Evolutionary conservation across 352 stramenopile genomes (phyloP).

Genomic region (Phytophthora sojae): DNA sequence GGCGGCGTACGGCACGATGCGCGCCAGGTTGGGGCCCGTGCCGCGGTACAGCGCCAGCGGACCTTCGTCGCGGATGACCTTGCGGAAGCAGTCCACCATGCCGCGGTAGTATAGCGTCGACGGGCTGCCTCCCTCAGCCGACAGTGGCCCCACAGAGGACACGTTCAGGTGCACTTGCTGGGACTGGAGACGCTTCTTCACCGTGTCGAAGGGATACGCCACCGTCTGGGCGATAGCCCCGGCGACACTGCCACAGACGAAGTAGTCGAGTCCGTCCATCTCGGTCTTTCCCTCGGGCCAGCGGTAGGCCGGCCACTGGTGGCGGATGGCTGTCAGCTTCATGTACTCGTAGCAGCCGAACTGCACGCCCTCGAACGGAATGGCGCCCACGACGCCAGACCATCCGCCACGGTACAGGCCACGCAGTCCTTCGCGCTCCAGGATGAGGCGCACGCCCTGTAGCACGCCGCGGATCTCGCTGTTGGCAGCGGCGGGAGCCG

Average conservation of each 20-base stretch:
- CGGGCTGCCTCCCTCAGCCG: slow-evolving; percentile 30
- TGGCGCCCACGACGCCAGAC: slow-evolving; percentile 71
- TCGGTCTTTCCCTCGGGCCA: slow-evolving; percentile 74
- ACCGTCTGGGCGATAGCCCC: slow-evolving; percentile 83
- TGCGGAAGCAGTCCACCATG: slow-evolving; percentile 80
- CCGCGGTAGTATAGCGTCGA: slow-evolving; percentile 60
- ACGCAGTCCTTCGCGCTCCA: slow-evolving; percentile 65
- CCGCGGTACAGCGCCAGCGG: slow-evolving; percentile 75
- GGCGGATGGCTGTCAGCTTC: slow-evolving; percentile 54
- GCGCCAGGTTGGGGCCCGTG: slow-evolving; percentile 79
- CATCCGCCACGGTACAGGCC: slow-evolving; percentile 78
- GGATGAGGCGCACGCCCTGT: slow-evolving; percentile 68
- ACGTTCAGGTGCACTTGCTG: slow-evolving; percentile 45
- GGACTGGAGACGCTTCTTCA: slow-evolving; percentile 85
- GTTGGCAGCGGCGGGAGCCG: slow-evolving; percentile 33
- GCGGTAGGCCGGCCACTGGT: slow-evolving; percentile 66
- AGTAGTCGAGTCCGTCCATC: slow-evolving; percentile 79
- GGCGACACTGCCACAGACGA: slow-evolving; percentile 77
- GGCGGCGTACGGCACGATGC: slow-evolving; percentile 82
- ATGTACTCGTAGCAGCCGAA: slow-evolving; percentile 88
- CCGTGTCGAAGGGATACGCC: slow-evolving; percentile 86
- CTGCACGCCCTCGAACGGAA: slow-evolving; percentile 86
- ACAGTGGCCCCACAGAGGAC: slow-evolving; percentile 26
- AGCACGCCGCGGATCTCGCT: slow-evolving; percentile 63
- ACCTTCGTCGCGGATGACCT: slow-evolving; percentile 78